Percentiles rank a stretch among this genome's conserved stretches.
These are phyloP conservation scores for Pseudonectria buxi DNA, from an alignment of 2,329 filamentous ascomycete genomes.

Conservation along the genomic window DNA sequence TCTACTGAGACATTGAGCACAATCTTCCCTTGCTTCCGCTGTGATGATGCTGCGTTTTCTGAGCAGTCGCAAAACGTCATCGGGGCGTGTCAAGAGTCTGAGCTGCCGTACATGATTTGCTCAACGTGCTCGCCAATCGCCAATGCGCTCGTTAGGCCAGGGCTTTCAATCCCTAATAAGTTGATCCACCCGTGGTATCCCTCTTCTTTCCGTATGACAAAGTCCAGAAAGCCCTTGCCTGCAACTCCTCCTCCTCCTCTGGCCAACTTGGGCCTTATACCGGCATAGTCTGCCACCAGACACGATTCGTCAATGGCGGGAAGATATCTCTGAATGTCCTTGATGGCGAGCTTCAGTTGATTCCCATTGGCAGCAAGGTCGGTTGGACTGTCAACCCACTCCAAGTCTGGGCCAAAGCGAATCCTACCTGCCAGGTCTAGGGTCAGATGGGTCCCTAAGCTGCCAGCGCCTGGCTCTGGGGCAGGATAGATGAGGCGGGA, in stretches of 20 bases:
- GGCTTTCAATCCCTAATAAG: conserved; percentile 86
- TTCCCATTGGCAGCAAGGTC: conserved; percentile 63
- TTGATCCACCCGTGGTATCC: conserved; percentile 82
- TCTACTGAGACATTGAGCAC: no score
- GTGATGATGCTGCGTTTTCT: background rate
- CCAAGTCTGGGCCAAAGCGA: conserved; percentile 89
- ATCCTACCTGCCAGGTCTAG: conserved; percentile 79
- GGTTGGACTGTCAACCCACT: conserved; percentile 71
- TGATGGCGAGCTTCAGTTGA: conserved; percentile 59
- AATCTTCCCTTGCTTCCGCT: no score
- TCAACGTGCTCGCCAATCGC: conserved; percentile 76
- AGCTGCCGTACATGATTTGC: conserved; percentile 38
- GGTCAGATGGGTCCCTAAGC: conserved; percentile 88
- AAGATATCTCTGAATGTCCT: conserved; percentile 72
- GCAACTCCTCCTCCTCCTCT: conserved; percentile 50
- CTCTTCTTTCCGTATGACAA: conserved; percentile 70
- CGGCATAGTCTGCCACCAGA: conserved; percentile 78
- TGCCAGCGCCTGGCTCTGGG: conserved; percentile 71
- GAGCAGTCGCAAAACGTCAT: no score
- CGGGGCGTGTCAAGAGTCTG: conserved; percentile 1
- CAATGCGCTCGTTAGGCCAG: conserved; percentile 78
- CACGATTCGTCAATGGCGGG: conserved; percentile 61
- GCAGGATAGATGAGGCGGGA: conserved; percentile 80
- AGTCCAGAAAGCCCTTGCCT: conserved; percentile 73
- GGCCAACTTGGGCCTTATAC: conserved; percentile 80